A percentile compares a stretch with the other conserved stretches of the same genome.
These are phyloP conservation scores for Lactuca saligna DNA, from an alignment of 129 eudicot genomes.

Conservation along the genomic window DNA sequence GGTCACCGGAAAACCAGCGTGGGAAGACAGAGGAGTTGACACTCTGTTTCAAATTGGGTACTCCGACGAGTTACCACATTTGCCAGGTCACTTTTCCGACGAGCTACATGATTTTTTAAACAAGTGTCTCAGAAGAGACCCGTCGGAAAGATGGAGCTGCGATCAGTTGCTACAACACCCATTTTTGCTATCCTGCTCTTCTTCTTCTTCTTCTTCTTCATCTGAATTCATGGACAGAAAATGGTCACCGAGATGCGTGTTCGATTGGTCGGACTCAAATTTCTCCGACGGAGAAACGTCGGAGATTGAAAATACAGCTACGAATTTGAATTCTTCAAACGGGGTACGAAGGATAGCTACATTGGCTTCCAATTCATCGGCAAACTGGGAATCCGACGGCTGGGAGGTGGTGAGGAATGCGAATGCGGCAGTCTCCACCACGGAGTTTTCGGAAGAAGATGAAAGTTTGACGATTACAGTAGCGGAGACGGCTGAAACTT, in stretches of 20 bases:
- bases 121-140: constrained; percentile 50
- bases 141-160: constrained; percentile 56
- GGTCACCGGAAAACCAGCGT: constrained; percentile 73
- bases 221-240: neutral
- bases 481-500: constrained; percentile 2
- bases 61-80: constrained; percentile 44
- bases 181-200: constrained; percentile 25
- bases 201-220: constrained; percentile 1
- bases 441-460: constrained; percentile 1
- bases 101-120: constrained; percentile 47
- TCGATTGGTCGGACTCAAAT: constrained; percentile 44
- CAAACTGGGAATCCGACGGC: constrained; percentile 69
- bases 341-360: constrained; percentile 36
- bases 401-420: constrained; percentile 54
- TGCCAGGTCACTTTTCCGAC: constrained; percentile 44
- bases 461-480: constrained; percentile 2
- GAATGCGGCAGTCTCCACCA: neutral
- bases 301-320: neutral
- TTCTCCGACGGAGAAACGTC: constrained; percentile 28
- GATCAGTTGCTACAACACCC: constrained; percentile 70
- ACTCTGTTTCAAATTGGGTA: constrained; percentile 54
- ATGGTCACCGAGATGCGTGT: constrained; percentile 59
- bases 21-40: constrained; percentile 55
- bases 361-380: constrained; percentile 37
- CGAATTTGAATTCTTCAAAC: neutral